Evolutionary conservation across 176 grass and related monocot genomes (phyloP).

Genomic region (Elymus sibiricus): DNA sequence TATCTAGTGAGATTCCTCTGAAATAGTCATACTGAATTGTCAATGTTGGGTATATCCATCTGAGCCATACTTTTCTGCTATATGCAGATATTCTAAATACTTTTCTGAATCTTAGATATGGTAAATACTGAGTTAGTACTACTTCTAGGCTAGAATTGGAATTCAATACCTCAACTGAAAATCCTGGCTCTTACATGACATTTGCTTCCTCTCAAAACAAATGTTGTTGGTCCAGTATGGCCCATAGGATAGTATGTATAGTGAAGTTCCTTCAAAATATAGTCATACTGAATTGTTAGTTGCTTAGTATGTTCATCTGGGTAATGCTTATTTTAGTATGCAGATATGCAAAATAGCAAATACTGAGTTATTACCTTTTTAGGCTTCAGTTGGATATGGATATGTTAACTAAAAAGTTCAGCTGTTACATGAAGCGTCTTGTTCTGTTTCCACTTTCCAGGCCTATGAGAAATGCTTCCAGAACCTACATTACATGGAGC

Average conservation of each 20-base stretch:
- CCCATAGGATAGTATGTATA: background rate
- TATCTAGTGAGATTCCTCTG: background rate
- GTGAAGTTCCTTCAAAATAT: background rate
- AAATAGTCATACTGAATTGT: background rate
- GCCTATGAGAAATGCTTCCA: conserved; percentile 99
- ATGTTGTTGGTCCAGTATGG: background rate
- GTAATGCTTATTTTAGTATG: background rate
- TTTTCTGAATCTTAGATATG: background rate
- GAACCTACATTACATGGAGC: conserved; percentile 93
- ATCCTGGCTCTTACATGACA: background rate
- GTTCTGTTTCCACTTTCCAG: conserved; percentile 41
- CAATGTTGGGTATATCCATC: background rate
- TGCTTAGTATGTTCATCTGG: background rate
- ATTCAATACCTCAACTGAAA: background rate
- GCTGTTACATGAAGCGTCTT: conserved; percentile 2
- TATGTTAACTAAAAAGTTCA: background rate
- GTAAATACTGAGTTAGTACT: background rate
- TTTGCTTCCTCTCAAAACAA: background rate
- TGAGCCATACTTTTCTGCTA: background rate
- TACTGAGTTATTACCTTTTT: background rate
- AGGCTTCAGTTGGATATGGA: background rate
- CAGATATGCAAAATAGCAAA: background rate
- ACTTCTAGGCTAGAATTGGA: background rate
- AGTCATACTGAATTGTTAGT: background rate
- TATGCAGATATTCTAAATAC: background rate